phyloP scores from a whole-genome alignment of 768 basidiomycete species.

The Pulveroboletus sp. region DNA sequence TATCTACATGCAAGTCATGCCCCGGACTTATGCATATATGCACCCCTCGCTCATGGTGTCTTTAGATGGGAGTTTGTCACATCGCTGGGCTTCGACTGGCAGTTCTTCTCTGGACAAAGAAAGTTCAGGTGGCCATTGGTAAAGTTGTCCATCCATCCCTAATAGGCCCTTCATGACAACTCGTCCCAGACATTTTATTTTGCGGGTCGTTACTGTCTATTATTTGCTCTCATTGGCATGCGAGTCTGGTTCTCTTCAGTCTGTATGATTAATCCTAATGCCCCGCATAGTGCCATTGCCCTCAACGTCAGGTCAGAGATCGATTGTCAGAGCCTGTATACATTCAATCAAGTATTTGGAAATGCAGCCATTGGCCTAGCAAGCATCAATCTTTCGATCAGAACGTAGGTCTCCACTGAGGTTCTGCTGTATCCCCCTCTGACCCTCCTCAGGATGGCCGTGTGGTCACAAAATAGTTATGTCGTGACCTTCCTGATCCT shows the following conservation, averaged over 20 bases:
- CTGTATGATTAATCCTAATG: neutral
- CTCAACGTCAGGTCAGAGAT: slow-evolving; percentile 56
- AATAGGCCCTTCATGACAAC: neutral
- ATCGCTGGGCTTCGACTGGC: slow-evolving; percentile 61
- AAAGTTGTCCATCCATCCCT: neutral
- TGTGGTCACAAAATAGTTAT: slow-evolving; percentile 58
- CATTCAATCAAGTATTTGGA: slow-evolving; percentile 61
- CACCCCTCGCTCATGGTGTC: neutral
- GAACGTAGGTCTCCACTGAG: slow-evolving; percentile 46
- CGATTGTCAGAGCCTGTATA: slow-evolving; percentile 65
- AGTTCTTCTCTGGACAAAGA: slow-evolving; percentile 51
- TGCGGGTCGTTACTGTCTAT: slow-evolving; percentile 58
- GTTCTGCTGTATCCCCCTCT: neutral
- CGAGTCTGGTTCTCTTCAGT: slow-evolving; percentile 30
- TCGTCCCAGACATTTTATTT: slow-evolving; percentile 58
- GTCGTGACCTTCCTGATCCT: slow-evolving; percentile 48
- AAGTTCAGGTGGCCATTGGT: slow-evolving; percentile 68
- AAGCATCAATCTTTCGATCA: slow-evolving; percentile 63
- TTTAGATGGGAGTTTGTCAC: slow-evolving; percentile 64
- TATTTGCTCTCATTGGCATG: slow-evolving; percentile 68
- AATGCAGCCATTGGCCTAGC: slow-evolving; percentile 66
- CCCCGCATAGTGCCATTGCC: slow-evolving; percentile 43
- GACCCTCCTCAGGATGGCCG: slow-evolving; percentile 49
- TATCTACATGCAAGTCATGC: slow-evolving; percentile 49
- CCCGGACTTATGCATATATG: slow-evolving; percentile 4